A percentile compares a stretch with the other conserved stretches of the same genome.
Evolutionary conservation across 2,329 filamentous ascomycete species (phyloP).

Genomic region (Mollisia scopiformis): DNA sequence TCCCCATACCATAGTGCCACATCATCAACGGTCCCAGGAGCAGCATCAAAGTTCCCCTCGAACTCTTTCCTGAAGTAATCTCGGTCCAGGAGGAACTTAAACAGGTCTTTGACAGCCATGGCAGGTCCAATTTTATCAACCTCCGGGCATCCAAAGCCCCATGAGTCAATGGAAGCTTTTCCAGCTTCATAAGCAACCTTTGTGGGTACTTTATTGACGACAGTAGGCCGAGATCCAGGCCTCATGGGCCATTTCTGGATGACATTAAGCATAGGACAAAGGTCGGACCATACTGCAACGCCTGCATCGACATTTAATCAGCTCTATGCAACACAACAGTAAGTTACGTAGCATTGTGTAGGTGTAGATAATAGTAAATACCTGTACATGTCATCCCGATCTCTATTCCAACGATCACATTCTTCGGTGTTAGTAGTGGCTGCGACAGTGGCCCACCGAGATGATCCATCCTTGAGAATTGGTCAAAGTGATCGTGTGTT

Average conservation of each 20-base stretch:
- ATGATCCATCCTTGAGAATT: too few relatives aligned
- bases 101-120: neutral
- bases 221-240: neutral
- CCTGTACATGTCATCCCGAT: neutral
- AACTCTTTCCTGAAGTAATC: neutral
- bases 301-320: neutral
- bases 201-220: conserved; percentile 1
- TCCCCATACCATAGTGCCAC: neutral
- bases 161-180: neutral
- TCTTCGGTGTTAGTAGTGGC: too few relatives aligned
- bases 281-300: neutral
- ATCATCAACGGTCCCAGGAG: neutral
- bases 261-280: neutral
- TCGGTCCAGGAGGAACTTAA: neutral
- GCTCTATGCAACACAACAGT: too few relatives aligned
- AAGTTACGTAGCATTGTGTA: too few relatives aligned
- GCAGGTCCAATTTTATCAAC: neutral
- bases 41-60: neutral
- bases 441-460: too few relatives aligned
- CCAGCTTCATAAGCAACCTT: neutral
- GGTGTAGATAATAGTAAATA: neutral
- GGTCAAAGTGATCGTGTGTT: too few relatives aligned
- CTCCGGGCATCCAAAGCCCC: neutral
- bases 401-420: neutral
- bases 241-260: neutral